phyloP scores from a whole-genome alignment of 192 early-diverging fungal species.

The Borealophlyctis nickersoniae region DNA sequence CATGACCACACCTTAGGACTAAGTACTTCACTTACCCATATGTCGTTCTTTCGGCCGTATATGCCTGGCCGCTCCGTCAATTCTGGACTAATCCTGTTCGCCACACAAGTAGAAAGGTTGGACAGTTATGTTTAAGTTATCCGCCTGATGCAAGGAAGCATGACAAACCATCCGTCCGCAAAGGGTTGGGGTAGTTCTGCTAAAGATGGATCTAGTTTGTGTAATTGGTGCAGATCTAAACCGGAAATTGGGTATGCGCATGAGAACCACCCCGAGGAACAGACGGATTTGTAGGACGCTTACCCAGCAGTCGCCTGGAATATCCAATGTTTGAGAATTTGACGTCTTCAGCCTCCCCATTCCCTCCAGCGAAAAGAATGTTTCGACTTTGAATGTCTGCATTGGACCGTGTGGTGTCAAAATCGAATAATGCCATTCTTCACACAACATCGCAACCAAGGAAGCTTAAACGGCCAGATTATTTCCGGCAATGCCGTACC shows the following conservation, averaged over 20 bases:
- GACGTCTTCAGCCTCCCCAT: constrained; percentile 20
- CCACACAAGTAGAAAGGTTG: too few relatives aligned
- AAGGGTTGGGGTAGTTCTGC: too few relatives aligned
- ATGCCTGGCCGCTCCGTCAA: constrained; percentile 27
- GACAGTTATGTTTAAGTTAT: too few relatives aligned
- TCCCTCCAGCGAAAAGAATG: constrained; percentile 26
- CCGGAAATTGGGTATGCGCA: too few relatives aligned
- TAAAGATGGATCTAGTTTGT: constrained; percentile 7
- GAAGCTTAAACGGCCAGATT: background rate
- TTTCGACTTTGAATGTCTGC: constrained; percentile 26
- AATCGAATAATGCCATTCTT: background rate
- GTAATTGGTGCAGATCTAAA: constrained; percentile 16
- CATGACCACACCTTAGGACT: constrained; percentile 1
- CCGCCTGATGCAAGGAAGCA: too few relatives aligned
- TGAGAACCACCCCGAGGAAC: too few relatives aligned
- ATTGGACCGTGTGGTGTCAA: background rate
- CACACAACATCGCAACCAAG: background rate
- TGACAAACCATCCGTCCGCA: too few relatives aligned
- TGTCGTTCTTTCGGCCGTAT: constrained; percentile 29
- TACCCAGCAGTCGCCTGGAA: constrained; percentile 23
- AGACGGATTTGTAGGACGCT: too few relatives aligned
- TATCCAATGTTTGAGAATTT: constrained; percentile 32
- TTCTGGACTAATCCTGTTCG: too few relatives aligned
- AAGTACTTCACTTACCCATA: constrained; percentile 7
- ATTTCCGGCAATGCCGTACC: constrained; percentile 24